phyloP scores from a whole-genome alignment of 148 eudicot genomes.

The Amaranthus hypochondriacus region DNA sequence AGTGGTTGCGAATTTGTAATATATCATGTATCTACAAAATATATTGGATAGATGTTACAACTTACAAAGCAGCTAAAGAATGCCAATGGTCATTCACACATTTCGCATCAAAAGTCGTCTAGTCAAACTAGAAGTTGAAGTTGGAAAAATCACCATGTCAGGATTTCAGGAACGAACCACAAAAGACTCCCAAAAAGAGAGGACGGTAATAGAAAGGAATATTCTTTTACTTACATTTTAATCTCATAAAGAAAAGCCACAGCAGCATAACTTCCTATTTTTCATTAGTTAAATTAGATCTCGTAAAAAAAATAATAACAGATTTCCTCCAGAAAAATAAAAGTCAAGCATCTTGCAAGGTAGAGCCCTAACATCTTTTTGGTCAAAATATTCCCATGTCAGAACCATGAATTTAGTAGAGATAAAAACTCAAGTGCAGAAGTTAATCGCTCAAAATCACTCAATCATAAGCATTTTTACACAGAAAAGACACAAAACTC shows the following conservation, averaged over 20 bases:
- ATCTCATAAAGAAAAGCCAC: not conserved
- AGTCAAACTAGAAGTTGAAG: not conserved
- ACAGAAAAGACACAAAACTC: not conserved
- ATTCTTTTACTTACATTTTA: not conserved
- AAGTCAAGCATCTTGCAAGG: not conserved
- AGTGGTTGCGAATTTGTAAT: not conserved
- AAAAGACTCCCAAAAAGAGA: slow-evolving; percentile 1
- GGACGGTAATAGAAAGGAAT: not conserved
- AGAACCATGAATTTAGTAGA: not conserved
- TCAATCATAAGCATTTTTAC: not conserved
- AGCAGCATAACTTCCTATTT: slow-evolving; percentile 4
- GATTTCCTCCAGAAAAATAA: not conserved
- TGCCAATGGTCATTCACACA: not conserved
- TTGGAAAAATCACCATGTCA: not conserved
- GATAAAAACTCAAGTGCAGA: not conserved
- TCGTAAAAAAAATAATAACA: not conserved
- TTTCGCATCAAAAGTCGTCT: not conserved
- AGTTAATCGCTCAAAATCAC: not conserved
- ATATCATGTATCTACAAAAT: not conserved
- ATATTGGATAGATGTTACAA: not conserved
- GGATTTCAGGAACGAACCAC: not conserved
- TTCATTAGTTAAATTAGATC: slow-evolving; percentile 14
- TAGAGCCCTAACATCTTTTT: not conserved
- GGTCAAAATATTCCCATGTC: too few relatives aligned
- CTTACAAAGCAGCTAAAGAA: not conserved